Percentiles rank a stretch among this genome's conserved stretches.
phyloP scores from a whole-genome alignment of 176 grass and related monocot species.

The Triticum dicoccoides region DNA sequence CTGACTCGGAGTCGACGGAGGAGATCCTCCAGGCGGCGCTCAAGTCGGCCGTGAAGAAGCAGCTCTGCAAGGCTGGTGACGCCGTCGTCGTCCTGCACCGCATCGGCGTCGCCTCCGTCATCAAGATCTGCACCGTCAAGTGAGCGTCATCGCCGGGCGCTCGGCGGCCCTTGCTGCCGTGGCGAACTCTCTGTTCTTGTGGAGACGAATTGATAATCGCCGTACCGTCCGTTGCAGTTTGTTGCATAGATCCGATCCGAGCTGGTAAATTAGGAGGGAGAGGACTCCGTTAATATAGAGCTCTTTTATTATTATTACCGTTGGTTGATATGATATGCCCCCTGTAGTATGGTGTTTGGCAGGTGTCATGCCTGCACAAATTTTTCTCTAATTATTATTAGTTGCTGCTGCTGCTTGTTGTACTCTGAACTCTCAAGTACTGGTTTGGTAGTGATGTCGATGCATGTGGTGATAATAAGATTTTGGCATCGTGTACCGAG shows the following conservation, averaged over 20 bases:
- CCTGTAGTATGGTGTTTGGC: slow-evolving; percentile 18
- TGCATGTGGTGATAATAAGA: slow-evolving; percentile 28
- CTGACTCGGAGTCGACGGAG: slow-evolving; percentile 82
- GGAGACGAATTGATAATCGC: slow-evolving; percentile 20
- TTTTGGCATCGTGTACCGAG: background rate
- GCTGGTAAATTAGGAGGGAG: slow-evolving; percentile 37
- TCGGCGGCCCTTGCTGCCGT: background rate
- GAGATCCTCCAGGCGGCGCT: slow-evolving; percentile 70
- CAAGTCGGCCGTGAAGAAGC: slow-evolving; percentile 55
- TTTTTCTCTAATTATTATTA: slow-evolving; percentile 25
- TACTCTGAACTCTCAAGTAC: background rate
- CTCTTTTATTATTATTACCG: slow-evolving; percentile 12
- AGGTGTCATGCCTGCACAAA: slow-evolving; percentile 16
- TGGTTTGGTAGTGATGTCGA: background rate
- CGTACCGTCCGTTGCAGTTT: slow-evolving; percentile 10
- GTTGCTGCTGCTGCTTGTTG: background rate
- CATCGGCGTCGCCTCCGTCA: slow-evolving; percentile 79
- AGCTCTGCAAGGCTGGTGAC: slow-evolving; percentile 74
- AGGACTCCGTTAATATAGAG: slow-evolving; percentile 37
- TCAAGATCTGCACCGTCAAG: slow-evolving; percentile 96
- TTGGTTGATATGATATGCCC: background rate
- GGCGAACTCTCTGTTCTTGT: background rate
- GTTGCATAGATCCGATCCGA: slow-evolving; percentile 32
- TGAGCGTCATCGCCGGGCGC: no score
- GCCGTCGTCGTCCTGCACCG: slow-evolving; percentile 73